These are phyloP conservation scores for Penicillium angulare DNA, from an alignment of 495 filamentous ascomycete genomes.

Conservation along the genomic window DNA sequence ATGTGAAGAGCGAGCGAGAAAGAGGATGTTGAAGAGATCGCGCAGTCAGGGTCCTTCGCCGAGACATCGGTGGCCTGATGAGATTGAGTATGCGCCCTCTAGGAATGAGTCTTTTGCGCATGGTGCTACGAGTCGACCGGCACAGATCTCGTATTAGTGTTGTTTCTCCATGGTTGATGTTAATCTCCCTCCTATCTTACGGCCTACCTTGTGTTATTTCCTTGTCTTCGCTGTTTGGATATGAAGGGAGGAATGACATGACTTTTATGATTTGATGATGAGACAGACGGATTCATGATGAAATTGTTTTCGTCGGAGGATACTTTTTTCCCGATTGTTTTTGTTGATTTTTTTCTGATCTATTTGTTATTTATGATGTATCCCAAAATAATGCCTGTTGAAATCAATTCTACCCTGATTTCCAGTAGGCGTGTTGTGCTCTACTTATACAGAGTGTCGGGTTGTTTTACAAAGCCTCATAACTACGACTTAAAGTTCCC, in stretches of 20 bases:
- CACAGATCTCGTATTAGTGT: slow-evolving; percentile 15
- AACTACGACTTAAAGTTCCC: too few relatives aligned
- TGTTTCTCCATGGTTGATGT: background rate
- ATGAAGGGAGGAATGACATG: background rate
- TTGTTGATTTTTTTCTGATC: too few relatives aligned
- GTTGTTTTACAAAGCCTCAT: too few relatives aligned
- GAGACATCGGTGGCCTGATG: slow-evolving; percentile 26
- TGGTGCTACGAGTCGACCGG: slow-evolving; percentile 8
- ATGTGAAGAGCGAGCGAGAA: slow-evolving; percentile 64
- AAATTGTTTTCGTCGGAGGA: background rate
- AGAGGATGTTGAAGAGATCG: slow-evolving; percentile 63
- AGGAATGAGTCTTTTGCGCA: background rate
- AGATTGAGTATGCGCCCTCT: slow-evolving; percentile 19
- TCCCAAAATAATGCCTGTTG: too few relatives aligned
- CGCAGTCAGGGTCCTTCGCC: slow-evolving; percentile 15
- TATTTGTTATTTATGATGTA: too few relatives aligned
- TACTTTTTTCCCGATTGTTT: too few relatives aligned
- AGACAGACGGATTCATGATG: too few relatives aligned
- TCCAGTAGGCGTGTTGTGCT: too few relatives aligned
- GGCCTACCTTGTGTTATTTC: background rate
- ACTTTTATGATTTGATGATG: background rate
- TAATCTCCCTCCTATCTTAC: too few relatives aligned
- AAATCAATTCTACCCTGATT: too few relatives aligned
- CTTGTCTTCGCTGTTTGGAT: background rate
- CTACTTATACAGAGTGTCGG: too few relatives aligned